Evolutionary conservation across 805 yeast genomes (phyloP).

Genomic region (Torulaspora delbrueckii): DNA sequence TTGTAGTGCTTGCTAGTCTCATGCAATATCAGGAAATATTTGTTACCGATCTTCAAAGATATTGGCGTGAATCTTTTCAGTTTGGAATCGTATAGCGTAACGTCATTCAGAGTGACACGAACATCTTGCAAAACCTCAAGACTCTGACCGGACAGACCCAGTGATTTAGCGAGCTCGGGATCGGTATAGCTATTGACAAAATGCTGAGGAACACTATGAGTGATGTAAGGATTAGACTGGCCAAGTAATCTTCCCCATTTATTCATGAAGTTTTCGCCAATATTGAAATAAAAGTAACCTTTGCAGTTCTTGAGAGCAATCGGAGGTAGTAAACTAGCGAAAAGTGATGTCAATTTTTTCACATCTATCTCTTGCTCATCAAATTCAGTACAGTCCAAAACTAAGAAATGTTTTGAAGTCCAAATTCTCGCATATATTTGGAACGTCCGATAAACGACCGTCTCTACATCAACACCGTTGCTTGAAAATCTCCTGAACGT

Average conservation of each 20-base stretch:
- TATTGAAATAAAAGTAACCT: slow-evolving; percentile 46
- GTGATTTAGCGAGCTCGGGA: slow-evolving; percentile 38
- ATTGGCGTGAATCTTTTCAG: slow-evolving; percentile 54
- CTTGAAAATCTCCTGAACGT: slow-evolving; percentile 40
- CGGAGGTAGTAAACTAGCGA: slow-evolving; percentile 48
- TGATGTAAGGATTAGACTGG: slow-evolving; percentile 24
- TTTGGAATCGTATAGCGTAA: slow-evolving; percentile 46
- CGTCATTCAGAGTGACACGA: slow-evolving; percentile 49
- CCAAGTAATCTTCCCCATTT: slow-evolving; percentile 26
- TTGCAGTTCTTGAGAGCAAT: slow-evolving; percentile 49
- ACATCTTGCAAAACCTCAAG: slow-evolving; percentile 44
- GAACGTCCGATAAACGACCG: slow-evolving; percentile 53
- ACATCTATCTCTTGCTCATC: slow-evolving; percentile 28
- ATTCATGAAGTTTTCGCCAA: slow-evolving; percentile 29
- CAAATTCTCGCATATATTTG: slow-evolving; percentile 67
- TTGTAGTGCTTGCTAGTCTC: slow-evolving; percentile 42
- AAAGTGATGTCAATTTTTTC: slow-evolving; percentile 24
- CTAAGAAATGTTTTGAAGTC: slow-evolving; percentile 58
- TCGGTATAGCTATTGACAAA: slow-evolving; percentile 48
- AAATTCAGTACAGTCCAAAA: slow-evolving; percentile 67
- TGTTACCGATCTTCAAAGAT: slow-evolving; percentile 63
- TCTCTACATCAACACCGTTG: slow-evolving; percentile 41
- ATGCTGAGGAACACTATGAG: slow-evolving; percentile 30
- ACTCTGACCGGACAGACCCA: slow-evolving; percentile 43
- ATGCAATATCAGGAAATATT: slow-evolving; percentile 53